Conservation (phyloP, 768 basidiomycete genomes). For the Boletales sp. region DNA sequence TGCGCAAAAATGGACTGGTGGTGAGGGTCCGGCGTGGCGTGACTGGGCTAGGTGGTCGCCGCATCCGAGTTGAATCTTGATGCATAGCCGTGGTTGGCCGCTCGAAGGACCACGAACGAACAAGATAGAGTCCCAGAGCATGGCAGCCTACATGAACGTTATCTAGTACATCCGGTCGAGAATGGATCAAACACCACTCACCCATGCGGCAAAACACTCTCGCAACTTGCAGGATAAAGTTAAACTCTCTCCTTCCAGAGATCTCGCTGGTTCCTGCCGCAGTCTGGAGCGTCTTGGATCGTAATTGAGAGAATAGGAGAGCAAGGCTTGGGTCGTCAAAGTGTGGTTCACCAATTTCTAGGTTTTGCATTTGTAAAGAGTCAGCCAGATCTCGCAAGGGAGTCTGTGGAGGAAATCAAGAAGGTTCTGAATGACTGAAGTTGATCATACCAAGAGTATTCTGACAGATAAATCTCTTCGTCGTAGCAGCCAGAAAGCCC, state of each 20-base stretch:
- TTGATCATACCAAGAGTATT: slow-evolving; percentile 64
- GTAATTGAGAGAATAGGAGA: slow-evolving; percentile 84
- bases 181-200: slow-evolving; percentile 33
- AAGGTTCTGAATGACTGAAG: not conserved
- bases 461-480: slow-evolving; percentile 87
- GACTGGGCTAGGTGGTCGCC: slow-evolving; percentile 40
- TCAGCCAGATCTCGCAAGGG: slow-evolving; percentile 72
- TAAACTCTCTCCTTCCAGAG: slow-evolving; percentile 84
- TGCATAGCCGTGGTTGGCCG: slow-evolving; percentile 52
- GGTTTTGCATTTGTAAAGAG: slow-evolving; percentile 49
- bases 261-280: slow-evolving; percentile 92
- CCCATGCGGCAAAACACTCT: slow-evolving; percentile 95
- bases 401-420: slow-evolving; percentile 42
- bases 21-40: slow-evolving; percentile 45
- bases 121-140: slow-evolving; percentile 83
- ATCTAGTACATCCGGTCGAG: not conserved
- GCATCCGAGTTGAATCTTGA: slow-evolving; percentile 6
- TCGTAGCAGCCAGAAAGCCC: slow-evolving; percentile 95
- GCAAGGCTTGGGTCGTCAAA: slow-evolving; percentile 95
- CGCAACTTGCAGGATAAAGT: slow-evolving; percentile 92
- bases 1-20: slow-evolving; percentile 51
- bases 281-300: slow-evolving; percentile 88
- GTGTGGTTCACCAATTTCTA: slow-evolving; percentile 76
- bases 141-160: slow-evolving; percentile 69
- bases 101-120: slow-evolving; percentile 89